Conservation (phyloP, 208 protist species). For the Lotmaria passim region DNA sequence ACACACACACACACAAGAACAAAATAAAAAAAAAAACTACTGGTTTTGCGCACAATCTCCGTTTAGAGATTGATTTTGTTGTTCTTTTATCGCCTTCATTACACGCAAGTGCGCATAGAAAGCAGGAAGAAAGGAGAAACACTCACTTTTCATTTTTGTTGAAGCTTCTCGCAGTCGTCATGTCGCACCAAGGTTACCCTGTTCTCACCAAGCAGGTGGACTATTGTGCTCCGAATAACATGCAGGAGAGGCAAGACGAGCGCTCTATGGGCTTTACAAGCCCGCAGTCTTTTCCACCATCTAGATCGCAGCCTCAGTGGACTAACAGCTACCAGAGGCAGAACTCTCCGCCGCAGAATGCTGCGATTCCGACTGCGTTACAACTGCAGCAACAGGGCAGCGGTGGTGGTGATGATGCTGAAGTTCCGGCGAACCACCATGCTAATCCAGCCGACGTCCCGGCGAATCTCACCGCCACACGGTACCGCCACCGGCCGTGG, state of each 20-base stretch:
- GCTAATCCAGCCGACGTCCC: constrained; percentile 8
- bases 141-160: too few species aligned
- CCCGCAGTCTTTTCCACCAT: background rate
- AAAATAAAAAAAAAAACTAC: too few species aligned
- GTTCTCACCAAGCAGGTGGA: constrained; percentile 10
- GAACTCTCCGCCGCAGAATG: constrained; percentile 4
- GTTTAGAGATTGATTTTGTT: too few species aligned
- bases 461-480: constrained; percentile 12
- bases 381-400: background rate
- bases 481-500: constrained; percentile 26
- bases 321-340: background rate
- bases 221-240: background rate
- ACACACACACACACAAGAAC: too few species aligned
- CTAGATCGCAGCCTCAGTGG: constrained; percentile 4
- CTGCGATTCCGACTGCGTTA: too few species aligned
- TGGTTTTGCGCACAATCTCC: too few species aligned
- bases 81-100: too few species aligned
- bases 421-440: constrained; percentile 2
- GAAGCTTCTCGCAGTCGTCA: too few species aligned
- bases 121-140: too few species aligned
- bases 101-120: too few species aligned
- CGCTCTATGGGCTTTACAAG: too few species aligned
- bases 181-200: constrained; percentile 2
- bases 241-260: background rate
- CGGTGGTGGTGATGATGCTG: too few species aligned